These are phyloP conservation scores for Aulographum hederae DNA, from an alignment of 2,329 filamentous ascomycete species.

Conservation along the genomic window DNA sequence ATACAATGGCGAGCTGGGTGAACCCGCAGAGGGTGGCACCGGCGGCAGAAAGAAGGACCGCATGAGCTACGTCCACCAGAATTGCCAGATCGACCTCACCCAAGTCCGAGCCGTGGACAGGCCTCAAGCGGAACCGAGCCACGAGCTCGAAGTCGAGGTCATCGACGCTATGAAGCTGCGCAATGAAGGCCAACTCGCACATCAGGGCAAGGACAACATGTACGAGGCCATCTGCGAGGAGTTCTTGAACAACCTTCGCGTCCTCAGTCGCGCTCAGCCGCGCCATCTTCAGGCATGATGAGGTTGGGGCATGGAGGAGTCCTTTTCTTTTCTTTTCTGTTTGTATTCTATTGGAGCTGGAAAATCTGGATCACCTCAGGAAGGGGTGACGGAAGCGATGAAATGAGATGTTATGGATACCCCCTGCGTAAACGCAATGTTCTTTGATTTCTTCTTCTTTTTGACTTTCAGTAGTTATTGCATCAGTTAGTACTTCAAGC, in stretches of 20 bases:
- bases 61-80: slow-evolving; percentile 73
- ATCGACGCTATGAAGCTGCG: slow-evolving; percentile 40
- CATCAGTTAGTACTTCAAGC: no score
- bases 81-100: slow-evolving; percentile 82
- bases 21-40: slow-evolving; percentile 23
- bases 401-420: no score
- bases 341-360: no score
- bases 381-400: no score
- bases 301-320: no score
- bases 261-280: slow-evolving; percentile 25
- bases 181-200: slow-evolving; percentile 43
- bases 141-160: slow-evolving; percentile 68
- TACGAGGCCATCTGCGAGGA: slow-evolving; percentile 54
- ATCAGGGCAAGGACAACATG: slow-evolving; percentile 33
- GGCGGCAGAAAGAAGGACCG: slow-evolving; percentile 61
- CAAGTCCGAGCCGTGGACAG: slow-evolving; percentile 47
- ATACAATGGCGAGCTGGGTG: slow-evolving; percentile 42
- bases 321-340: no score
- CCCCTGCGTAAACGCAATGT: no score
- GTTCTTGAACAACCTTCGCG: slow-evolving; percentile 54
- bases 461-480: no score
- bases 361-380: no score
- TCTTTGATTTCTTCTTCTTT: no score
- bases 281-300: no score
- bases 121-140: slow-evolving; percentile 37